Conservation (phyloP, 208 protist genomes). For the Acanthamoeba culbertsoni region DNA sequence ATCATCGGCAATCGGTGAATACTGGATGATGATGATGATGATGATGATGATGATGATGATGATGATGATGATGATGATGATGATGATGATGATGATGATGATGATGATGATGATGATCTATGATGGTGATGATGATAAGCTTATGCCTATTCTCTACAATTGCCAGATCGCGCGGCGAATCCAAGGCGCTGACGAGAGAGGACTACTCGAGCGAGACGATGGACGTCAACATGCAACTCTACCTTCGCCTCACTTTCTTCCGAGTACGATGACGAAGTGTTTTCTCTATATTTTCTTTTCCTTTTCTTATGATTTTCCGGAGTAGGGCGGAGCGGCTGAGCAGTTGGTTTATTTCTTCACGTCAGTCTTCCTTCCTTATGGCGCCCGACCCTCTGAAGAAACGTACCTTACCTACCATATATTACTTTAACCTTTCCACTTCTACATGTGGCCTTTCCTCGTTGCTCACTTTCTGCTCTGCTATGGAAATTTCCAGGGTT, state of each 20-base stretch:
- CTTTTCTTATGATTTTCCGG: neutral
- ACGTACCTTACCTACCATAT: neutral
- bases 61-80: no score
- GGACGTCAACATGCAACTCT: slow-evolving; percentile 38
- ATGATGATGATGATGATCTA: no score
- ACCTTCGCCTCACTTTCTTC: slow-evolving; percentile 38
- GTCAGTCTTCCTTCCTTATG: neutral
- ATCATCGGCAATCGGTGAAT: no score
- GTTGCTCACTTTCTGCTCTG: neutral
- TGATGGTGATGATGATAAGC: no score
- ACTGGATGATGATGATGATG: no score
- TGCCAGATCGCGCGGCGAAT: neutral
- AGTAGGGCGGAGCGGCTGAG: neutral
- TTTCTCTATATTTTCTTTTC: neutral
- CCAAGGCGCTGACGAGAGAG: neutral
- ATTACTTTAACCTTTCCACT: no score
- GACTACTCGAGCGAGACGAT: neutral
- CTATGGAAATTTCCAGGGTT: slow-evolving; percentile 11
- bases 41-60: no score
- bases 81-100: no score
- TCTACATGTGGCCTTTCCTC: no score
- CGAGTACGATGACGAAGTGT: neutral
- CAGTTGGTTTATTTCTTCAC: slow-evolving; percentile 49
- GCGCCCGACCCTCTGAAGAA: neutral
- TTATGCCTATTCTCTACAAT: no score